These are phyloP conservation scores for Skeletonema tropicum DNA, from an alignment of 108 stramenopile genomes.

Conservation along the genomic window DNA sequence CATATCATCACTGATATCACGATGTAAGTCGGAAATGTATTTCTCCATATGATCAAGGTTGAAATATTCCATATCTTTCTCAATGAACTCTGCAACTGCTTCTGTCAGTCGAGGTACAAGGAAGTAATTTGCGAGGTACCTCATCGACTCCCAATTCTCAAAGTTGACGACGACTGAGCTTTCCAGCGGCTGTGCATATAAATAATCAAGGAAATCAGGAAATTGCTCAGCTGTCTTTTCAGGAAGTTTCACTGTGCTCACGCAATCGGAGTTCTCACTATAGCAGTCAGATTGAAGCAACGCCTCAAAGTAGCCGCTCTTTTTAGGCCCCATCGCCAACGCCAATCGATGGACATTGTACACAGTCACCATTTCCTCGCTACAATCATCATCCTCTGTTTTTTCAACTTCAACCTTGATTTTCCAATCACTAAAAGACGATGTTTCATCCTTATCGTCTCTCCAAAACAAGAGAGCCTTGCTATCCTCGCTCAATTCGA, in stretches of 20 bases:
- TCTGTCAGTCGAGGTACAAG: slow-evolving; percentile 8
- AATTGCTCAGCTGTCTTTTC: slow-evolving; percentile 22
- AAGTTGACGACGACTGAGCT: not conserved
- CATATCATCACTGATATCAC: not conserved
- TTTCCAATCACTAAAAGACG: slow-evolving; percentile 45
- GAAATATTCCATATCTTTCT: slow-evolving; percentile 1
- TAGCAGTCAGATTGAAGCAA: slow-evolving; percentile 24
- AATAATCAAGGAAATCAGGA: slow-evolving; percentile 44
- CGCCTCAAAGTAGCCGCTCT: slow-evolving; percentile 43
- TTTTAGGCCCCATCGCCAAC: slow-evolving; percentile 39
- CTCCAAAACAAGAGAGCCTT: slow-evolving; percentile 38
- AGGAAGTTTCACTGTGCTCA: slow-evolving; percentile 26
- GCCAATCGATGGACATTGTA: slow-evolving; percentile 36
- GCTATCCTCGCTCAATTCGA: not conserved
- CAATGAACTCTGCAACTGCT: slow-evolving; percentile 11
- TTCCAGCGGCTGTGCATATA: slow-evolving; percentile 17
- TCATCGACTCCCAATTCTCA: slow-evolving; percentile 14
- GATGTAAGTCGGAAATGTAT: not conserved
- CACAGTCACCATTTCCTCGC: not conserved
- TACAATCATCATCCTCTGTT: not conserved
- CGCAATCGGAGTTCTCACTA: slow-evolving; percentile 15
- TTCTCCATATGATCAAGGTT: not conserved
- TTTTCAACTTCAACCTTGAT: slow-evolving; percentile 25
- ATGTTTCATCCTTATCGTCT: slow-evolving; percentile 13
- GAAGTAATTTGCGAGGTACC: slow-evolving; percentile 20